Evolutionary conservation across 2,329 filamentous ascomycete species (phyloP), one percentile per base, ranked within the genome.

Genomic region (Trichophyton schoenleinii): DNA sequence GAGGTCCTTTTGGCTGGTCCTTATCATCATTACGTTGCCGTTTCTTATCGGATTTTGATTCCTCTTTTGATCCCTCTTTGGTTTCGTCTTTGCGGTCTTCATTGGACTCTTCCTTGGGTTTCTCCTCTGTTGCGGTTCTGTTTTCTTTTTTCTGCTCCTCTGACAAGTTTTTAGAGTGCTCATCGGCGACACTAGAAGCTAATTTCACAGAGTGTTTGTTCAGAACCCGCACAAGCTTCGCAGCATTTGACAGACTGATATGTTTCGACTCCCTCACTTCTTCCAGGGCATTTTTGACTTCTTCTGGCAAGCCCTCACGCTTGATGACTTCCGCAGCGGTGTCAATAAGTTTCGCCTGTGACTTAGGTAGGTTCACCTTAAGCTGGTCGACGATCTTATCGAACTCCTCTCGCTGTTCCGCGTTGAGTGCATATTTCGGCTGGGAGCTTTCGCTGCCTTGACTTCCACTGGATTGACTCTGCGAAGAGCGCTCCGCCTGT

Each of bases 221-320:
- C 20, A 82, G 78, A 63, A 86, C 74, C 34, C 79, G 77, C 67
- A 83, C 78, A 60, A 86, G 72, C 70, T 84, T 85, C 46, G 87
- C 82, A 18, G 83, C 82, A 9, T 80, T 80, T 67, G 80, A 80
- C 63, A 83, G 69, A 42, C 79, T 78, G 36, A 81, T 69, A 61
- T 73, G 72, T 65, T 78, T 74, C 36, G 77, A 77, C 28, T 77
- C 79, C 71, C 71, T 75, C 68, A 77, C 75, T 65, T 79, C 79
- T 58, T 83, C 78, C 72, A 86, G 81, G 59, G 87, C 80, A 65
- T 86, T 80, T 60, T 82, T 80, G 18, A 90, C 74, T 69, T 90
- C 88, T 22, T 75, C 68, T 0, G 89, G 88, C 15, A 90, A 82
- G 8, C 90, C 90, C 48, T 85, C 79, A 63, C 80, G 79, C 74